Base-by-base conservation (phyloP, 164 flowering plant species). In the Vitis rotundifolia region DNA sequence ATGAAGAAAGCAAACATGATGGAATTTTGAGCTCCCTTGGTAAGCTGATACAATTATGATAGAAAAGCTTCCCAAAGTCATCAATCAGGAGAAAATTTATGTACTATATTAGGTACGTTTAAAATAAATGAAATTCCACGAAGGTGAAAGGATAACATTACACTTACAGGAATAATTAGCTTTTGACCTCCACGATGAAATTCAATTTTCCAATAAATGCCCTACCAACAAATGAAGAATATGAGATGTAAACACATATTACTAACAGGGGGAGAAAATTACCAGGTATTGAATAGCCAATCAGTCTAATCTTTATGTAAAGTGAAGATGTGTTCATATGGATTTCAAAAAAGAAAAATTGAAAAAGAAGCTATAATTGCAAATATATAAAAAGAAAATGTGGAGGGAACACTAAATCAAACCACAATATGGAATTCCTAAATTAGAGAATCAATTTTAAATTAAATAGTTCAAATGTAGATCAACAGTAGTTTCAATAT, bases 101-200 rank as follows among this genome's bases (percentile, higher is more conserved):
- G 7, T 6, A 37, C 44, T 22, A 37, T 37, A 37, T 37, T 37
- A 37, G 7, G 44, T 37, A 37, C 44, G 7, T 5, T 5, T 37
- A 37, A 37, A 37, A 37, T 37, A 3, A 37, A 37, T 37, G 44
- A 37, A 37, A 37, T 37, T 37, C 26, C 44, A 37, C 2, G 7
- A 37, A 37, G 3, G 44, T 37, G 44, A 37, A 37, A 37, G 44
- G 19, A 49, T 29, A 37, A 68, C 26, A 68, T 11, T 56, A 5
- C 54, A 51, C 92, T 88, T 83, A 95, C 99, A 65, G 99, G 99
- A 86, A 93, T 16, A 9, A 95, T 73, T 60, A 95, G 78, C 86
- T 89, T 93, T 68, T 95, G 99, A 5, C 94, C 91, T 13, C 88
- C 95, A n/a, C 97, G 96, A 71, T 86, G 93, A 61, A 85, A 77